These are phyloP conservation scores for Trichoderma atrobrunneum DNA, from an alignment of 2,329 filamentous ascomycete genomes.

Conservation along the genomic window DNA sequence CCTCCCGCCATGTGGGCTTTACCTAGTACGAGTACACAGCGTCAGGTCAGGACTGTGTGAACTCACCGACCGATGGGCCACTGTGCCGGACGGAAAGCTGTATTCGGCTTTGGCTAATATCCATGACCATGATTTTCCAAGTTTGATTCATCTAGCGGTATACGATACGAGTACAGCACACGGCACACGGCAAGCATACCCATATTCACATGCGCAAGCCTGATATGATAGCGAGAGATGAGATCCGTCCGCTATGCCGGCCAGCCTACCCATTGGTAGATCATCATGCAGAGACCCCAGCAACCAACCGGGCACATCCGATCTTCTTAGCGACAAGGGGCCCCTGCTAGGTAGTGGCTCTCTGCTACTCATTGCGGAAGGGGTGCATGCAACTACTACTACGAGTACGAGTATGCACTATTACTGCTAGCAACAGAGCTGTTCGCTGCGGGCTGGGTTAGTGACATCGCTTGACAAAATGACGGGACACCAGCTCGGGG, in stretches of 20 bases:
- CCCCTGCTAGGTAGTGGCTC: neutral
- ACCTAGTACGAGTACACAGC: neutral
- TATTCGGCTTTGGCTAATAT: neutral
- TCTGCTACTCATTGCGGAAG: neutral
- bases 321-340: slow-evolving; percentile 14
- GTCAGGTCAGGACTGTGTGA: neutral
- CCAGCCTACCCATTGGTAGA: slow-evolving; percentile 3
- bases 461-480: neutral
- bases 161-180: neutral
- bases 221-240: neutral
- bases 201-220: neutral
- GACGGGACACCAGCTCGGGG: neutral
- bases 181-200: neutral
- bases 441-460: neutral
- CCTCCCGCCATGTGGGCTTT: slow-evolving; percentile 1
- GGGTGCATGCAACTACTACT: neutral
- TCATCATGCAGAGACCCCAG: slow-evolving; percentile 15
- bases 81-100: neutral
- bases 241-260: neutral
- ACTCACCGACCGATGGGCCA: neutral
- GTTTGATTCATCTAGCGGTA: neutral
- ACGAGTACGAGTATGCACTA: neutral
- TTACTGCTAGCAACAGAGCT: neutral
- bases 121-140: neutral
- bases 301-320: slow-evolving; percentile 9